Conservation (phyloP, 2,329 filamentous ascomycete species). For the Cercospora zeina region DNA sequence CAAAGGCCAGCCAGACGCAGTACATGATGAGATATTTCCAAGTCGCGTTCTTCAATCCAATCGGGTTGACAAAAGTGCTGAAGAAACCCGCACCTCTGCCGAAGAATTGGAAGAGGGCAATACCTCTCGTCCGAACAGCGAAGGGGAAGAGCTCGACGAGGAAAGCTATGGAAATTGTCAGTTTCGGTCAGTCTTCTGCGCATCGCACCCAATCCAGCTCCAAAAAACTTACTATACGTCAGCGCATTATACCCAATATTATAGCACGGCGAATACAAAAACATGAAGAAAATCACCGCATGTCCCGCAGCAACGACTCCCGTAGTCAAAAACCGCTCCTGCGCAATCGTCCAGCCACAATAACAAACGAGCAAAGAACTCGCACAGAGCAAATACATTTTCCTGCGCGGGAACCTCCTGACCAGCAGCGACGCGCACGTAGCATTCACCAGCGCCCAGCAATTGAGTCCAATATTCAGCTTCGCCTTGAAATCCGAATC, state of each 20-base stretch:
- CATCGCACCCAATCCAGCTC: background rate
- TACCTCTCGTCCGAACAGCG: slow-evolving; percentile 58
- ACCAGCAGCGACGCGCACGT: slow-evolving; percentile 43
- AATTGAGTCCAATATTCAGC: slow-evolving; percentile 46
- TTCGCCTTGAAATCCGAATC: slow-evolving; percentile 39
- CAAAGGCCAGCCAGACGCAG: slow-evolving; percentile 46
- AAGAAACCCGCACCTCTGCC: slow-evolving; percentile 54
- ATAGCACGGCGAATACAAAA: slow-evolving; percentile 58
- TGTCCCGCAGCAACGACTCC: slow-evolving; percentile 42
- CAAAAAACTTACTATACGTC: slow-evolving; percentile 52
- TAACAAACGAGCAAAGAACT: slow-evolving; percentile 49
- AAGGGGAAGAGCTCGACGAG: slow-evolving; percentile 63
- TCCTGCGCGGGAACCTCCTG: slow-evolving; percentile 47
- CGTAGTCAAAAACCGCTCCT: slow-evolving; percentile 12
- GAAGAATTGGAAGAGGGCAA: slow-evolving; percentile 59
- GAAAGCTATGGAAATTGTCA: slow-evolving; percentile 42
- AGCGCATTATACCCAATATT: slow-evolving; percentile 67
- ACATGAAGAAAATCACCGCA: slow-evolving; percentile 49
- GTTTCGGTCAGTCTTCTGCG: background rate
- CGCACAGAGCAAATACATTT: slow-evolving; percentile 47
- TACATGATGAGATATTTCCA: slow-evolving; percentile 52
- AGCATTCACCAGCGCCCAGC: slow-evolving; percentile 45
- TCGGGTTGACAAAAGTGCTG: slow-evolving; percentile 52
- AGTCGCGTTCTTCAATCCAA: slow-evolving; percentile 46
- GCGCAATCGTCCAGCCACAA: slow-evolving; percentile 43